These are phyloP conservation scores for Pisolithus thermaeus DNA, from an alignment of 1,284 basidiomycete species.

Conservation along the genomic window DNA sequence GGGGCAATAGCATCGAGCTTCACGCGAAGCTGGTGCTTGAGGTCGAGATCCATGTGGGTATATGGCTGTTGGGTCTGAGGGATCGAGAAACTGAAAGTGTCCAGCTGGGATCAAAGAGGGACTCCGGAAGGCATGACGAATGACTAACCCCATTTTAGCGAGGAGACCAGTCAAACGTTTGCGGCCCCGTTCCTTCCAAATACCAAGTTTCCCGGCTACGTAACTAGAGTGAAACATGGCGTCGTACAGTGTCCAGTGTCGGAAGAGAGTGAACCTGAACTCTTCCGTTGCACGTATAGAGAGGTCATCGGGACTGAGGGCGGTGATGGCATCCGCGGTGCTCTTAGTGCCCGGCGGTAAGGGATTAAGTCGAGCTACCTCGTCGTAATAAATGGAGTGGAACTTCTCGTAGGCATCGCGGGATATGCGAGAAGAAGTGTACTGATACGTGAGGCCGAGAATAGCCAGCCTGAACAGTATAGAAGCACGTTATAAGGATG, in stretches of 20 bases:
- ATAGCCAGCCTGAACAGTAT: conserved; percentile 75
- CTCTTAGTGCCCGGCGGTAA: conserved; percentile 34
- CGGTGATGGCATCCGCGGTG: conserved; percentile 40
- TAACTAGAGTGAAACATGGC: conserved; percentile 98
- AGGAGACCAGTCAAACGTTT: conserved; percentile 87
- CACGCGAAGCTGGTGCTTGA: conserved; percentile 77
- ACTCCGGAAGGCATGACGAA: conserved; percentile 5
- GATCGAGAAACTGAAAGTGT: conserved; percentile 72
- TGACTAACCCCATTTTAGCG: conserved; percentile 94
- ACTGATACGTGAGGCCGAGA: conserved; percentile 91
- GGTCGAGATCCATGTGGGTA: conserved; percentile 93
- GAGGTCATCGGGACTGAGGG: conserved; percentile 71
- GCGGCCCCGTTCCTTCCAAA: conserved; percentile 93
- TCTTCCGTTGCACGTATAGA: conserved; percentile 81
- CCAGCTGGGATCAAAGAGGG: neutral
- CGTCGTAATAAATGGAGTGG: conserved; percentile 76
- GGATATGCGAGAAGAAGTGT: conserved; percentile 83
- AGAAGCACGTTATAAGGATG: neutral
- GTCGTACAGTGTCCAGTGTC: conserved; percentile 98
- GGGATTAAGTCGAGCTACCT: conserved; percentile 85
- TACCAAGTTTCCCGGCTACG: conserved; percentile 89
- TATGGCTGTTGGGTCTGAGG: conserved; percentile 91
- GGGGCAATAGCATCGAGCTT: conserved; percentile 91
- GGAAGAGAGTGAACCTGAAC: conserved; percentile 88
- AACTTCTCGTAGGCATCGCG: conserved; percentile 81